Evolutionary conservation across 345 rosid species (phyloP).

Genomic region (Capsella bursapastoris): DNA sequence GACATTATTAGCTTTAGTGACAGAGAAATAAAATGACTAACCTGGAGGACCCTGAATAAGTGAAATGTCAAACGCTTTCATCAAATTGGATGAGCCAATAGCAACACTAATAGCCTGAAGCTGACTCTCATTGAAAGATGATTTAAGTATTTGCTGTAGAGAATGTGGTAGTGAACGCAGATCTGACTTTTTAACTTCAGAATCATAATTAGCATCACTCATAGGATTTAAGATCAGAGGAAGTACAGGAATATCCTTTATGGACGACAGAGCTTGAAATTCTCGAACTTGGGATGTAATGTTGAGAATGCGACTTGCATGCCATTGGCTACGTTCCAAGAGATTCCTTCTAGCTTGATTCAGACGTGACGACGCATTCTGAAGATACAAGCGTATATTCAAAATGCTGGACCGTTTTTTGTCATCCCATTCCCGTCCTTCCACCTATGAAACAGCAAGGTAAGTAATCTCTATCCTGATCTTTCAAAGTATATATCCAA

Average conservation of each 20-base stretch:
- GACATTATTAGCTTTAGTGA: conserved; percentile 2
- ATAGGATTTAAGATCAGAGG: conserved; percentile 75
- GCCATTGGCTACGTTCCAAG: conserved; percentile 97
- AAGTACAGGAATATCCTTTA: conserved; percentile 73
- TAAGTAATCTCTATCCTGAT: conserved; percentile 6
- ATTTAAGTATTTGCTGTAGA: conserved; percentile 64
- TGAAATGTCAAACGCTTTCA: conserved; percentile 70
- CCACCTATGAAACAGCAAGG: conserved; percentile 66
- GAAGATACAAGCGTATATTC: conserved; percentile 81
- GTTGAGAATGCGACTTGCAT: conserved; percentile 85
- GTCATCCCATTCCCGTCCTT: conserved; percentile 91
- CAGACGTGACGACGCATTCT: conserved; percentile 69
- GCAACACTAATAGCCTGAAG: conserved; percentile 79
- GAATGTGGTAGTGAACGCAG: conserved; percentile 64
- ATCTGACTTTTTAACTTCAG: conserved; percentile 49
- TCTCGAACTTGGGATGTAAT: conserved; percentile 92
- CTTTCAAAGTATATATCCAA: conserved; percentile 8
- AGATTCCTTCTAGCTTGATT: conserved; percentile 92
- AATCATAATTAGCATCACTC: conserved; percentile 44
- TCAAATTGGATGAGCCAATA: conserved; percentile 53
- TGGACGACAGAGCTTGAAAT: conserved; percentile 86
- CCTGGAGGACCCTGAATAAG: conserved; percentile 99
- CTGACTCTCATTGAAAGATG: conserved; percentile 89
- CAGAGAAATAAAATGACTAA: conserved; percentile 37
- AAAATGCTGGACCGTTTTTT: conserved; percentile 73